Conservation (phyloP, 768 basidiomycete genomes). For the Boletus pseudo-olivaceus region DNA sequence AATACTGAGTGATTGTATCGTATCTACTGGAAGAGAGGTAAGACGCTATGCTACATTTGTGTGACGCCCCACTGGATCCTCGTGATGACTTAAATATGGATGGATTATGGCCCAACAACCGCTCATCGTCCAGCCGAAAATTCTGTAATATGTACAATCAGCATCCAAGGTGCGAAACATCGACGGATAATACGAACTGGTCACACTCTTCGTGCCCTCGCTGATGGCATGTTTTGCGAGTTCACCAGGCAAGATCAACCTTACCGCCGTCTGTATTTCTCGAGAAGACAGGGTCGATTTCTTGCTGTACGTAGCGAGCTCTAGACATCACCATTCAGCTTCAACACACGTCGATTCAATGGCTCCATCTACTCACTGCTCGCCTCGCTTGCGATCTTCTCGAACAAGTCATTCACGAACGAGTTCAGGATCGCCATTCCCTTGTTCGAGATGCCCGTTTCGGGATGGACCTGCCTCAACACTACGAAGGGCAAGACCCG, state of each 20-base stretch:
- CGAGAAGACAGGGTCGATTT: constrained; percentile 73
- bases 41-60: constrained; percentile 25
- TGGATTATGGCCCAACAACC: no score
- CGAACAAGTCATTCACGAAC: constrained; percentile 62
- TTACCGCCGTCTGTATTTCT: constrained; percentile 68
- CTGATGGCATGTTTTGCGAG: constrained; percentile 75
- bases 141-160: constrained; percentile 15
- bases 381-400: constrained; percentile 52
- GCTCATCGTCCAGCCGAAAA: constrained; percentile 25
- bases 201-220: constrained; percentile 67
- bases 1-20: constrained; percentile 8
- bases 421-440: constrained; percentile 58
- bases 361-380: constrained; percentile 36
- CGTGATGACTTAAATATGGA: background rate
- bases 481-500: constrained; percentile 25
- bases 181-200: constrained; percentile 27
- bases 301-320: constrained; percentile 67
- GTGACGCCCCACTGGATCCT: background rate
- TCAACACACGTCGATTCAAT: background rate
- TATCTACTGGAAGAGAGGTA: constrained; percentile 15
- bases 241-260: constrained; percentile 69
- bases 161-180: background rate
- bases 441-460: constrained; percentile 72
- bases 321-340: constrained; percentile 20
- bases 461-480: constrained; percentile 71